These are phyloP conservation scores for Ogataea trehaloabstinens DNA, from an alignment of 805 yeast species.

Conservation along the genomic window DNA sequence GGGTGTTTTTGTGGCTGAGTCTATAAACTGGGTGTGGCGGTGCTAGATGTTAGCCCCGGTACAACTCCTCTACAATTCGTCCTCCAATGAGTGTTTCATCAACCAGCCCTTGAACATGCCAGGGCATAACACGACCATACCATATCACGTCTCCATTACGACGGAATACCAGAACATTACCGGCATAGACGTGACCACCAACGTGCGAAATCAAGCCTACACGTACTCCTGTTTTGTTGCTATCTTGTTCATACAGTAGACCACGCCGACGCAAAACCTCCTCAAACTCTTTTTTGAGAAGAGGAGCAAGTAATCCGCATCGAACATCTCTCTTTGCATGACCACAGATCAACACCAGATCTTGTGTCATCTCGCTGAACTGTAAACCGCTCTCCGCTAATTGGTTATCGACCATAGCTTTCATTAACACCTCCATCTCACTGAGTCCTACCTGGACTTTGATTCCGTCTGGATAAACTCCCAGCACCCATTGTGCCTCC, in stretches of 20 bases:
- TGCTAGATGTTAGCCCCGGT: constrained; percentile 40
- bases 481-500: constrained; percentile 25
- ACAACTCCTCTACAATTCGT: constrained; percentile 53
- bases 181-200: constrained; percentile 88
- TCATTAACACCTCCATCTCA: constrained; percentile 36
- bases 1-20: not conserved
- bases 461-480: constrained; percentile 53
- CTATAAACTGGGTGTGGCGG: not conserved
- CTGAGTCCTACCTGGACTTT: constrained; percentile 35
- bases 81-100: constrained; percentile 49
- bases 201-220: constrained; percentile 69
- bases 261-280: constrained; percentile 36
- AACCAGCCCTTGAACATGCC: constrained; percentile 64
- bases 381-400: constrained; percentile 7
- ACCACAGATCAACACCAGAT: constrained; percentile 59
- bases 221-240: constrained; percentile 20
- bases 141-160: constrained; percentile 50
- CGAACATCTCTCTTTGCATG: constrained; percentile 61
- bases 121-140: constrained; percentile 76
- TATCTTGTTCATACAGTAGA: constrained; percentile 20
- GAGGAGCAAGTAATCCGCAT: constrained; percentile 68
- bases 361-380: constrained; percentile 16
- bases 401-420: constrained; percentile 32
- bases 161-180: constrained; percentile 63
- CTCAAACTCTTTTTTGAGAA: constrained; percentile 49